phyloP scores from a whole-genome alignment of 345 rosid genomes.

The Psidium friedrichsthalianum region DNA sequence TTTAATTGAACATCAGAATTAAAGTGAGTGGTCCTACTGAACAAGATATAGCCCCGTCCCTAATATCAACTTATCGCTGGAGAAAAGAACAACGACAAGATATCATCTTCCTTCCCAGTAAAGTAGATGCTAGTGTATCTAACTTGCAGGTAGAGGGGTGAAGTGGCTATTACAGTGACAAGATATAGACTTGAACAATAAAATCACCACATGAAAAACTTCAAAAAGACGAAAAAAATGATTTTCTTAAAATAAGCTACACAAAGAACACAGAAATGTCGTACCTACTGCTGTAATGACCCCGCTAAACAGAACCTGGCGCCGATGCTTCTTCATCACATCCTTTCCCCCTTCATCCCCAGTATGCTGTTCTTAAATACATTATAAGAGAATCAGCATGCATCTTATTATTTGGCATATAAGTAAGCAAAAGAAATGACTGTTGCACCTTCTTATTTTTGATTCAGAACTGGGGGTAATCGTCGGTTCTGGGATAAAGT shows the following conservation, averaged over 20 bases:
- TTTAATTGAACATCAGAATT: background rate
- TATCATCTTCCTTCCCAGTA: background rate
- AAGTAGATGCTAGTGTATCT: background rate
- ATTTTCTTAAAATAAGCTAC: background rate
- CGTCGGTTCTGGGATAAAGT: constrained; percentile 87
- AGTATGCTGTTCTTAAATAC: constrained; percentile 41
- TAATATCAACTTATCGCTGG: background rate
- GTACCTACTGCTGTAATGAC: constrained; percentile 88
- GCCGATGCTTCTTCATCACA: constrained; percentile 74
- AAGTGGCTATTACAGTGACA: background rate
- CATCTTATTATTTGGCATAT: background rate
- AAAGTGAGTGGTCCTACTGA: background rate
- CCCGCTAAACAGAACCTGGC: constrained; percentile 87
- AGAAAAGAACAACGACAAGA: background rate
- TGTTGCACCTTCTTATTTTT: constrained; percentile 64
- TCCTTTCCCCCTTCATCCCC: constrained; percentile 77
- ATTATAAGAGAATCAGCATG: background rate
- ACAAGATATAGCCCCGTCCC: background rate
- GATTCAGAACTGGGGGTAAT: constrained; percentile 44
- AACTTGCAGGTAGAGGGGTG: background rate
- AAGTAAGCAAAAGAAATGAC: background rate
- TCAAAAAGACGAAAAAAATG: background rate
- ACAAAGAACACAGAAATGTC: background rate
- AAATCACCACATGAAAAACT: background rate
- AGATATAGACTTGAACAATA: background rate